phyloP scores from a whole-genome alignment of 371 early-diverging fungal species.

The Mortierella sp. region DNA sequence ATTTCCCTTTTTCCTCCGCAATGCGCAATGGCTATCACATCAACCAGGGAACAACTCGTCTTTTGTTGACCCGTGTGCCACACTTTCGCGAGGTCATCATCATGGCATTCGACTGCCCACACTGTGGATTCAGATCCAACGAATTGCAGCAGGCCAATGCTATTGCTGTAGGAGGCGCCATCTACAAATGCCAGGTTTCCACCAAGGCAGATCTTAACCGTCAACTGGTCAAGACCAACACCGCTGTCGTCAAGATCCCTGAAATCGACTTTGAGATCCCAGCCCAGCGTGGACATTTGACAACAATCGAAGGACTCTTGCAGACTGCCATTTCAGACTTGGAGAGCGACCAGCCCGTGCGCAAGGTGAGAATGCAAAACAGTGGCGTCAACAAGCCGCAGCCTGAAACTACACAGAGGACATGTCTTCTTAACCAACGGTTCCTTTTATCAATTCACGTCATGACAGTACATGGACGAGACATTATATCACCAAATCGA shows the following conservation, averaged over 20 bases:
- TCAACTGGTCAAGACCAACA: constrained; percentile 92
- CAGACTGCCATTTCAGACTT: constrained; percentile 86
- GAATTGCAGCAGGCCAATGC: constrained; percentile 90
- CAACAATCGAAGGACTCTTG: constrained; percentile 91
- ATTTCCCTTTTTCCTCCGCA: no score
- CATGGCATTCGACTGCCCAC: constrained; percentile 95
- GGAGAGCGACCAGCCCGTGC: constrained; percentile 76
- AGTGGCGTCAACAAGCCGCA: background rate
- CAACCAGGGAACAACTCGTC: constrained; percentile 81
- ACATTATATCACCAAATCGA: constrained; percentile 82
- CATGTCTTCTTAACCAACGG: background rate
- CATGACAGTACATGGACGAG: constrained; percentile 59
- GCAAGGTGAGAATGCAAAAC: constrained; percentile 61
- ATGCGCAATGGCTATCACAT: no score
- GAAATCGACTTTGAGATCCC: constrained; percentile 94
- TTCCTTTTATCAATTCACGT: background rate
- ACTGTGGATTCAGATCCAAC: constrained; percentile 91
- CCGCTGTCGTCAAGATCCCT: constrained; percentile 79
- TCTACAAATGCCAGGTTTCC: constrained; percentile 68
- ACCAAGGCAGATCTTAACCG: constrained; percentile 86
- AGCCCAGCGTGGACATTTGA: constrained; percentile 81
- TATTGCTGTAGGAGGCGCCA: constrained; percentile 83
- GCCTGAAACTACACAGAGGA: background rate
- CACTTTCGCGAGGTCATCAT: constrained; percentile 94
- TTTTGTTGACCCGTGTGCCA: constrained; percentile 92